Percentiles rank a stretch among this genome's conserved stretches.
These are phyloP conservation scores for Alternaria infectoria DNA, from an alignment of 2,329 filamentous ascomycete genomes.

Conservation along the genomic window DNA sequence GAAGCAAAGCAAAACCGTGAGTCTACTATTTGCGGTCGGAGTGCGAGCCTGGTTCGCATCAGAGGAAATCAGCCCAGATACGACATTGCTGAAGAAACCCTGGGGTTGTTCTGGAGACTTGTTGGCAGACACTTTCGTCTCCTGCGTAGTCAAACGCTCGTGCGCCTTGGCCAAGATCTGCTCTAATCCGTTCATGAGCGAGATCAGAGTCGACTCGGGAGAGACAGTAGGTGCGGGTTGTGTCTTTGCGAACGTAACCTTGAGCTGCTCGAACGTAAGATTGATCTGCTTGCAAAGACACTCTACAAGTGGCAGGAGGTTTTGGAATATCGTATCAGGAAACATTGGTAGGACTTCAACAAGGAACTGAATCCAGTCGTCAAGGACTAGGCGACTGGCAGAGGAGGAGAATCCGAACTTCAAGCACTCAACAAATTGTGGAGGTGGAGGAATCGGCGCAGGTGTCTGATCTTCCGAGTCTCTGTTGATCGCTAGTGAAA, in stretches of 20 bases:
- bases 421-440: conserved; percentile 81
- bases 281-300: conserved; percentile 83
- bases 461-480: conserved; percentile 41
- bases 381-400: conserved; percentile 76
- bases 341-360: conserved; percentile 84
- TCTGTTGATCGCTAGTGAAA: conserved; percentile 39
- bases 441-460: conserved; percentile 61
- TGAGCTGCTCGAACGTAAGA: conserved; percentile 73
- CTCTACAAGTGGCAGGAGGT: conserved; percentile 87
- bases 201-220: conserved; percentile 77
- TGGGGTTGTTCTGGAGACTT: conserved; percentile 85
- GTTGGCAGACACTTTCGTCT: conserved; percentile 68
- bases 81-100: conserved; percentile 92
- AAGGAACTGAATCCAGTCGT: conserved; percentile 90
- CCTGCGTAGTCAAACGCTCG: conserved; percentile 78
- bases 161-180: conserved; percentile 88
- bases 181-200: conserved; percentile 91
- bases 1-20: conserved; percentile 94
- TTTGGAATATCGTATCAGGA: conserved; percentile 83
- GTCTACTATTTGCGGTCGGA: conserved; percentile 86
- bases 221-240: conserved; percentile 38
- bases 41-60: conserved; percentile 79
- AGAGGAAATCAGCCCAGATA: conserved; percentile 85
- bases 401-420: conserved; percentile 79
- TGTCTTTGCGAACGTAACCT: conserved; percentile 63